phyloP scores from a whole-genome alignment of 805 yeast genomes.

The Nakazawaea molendinolei region DNA sequence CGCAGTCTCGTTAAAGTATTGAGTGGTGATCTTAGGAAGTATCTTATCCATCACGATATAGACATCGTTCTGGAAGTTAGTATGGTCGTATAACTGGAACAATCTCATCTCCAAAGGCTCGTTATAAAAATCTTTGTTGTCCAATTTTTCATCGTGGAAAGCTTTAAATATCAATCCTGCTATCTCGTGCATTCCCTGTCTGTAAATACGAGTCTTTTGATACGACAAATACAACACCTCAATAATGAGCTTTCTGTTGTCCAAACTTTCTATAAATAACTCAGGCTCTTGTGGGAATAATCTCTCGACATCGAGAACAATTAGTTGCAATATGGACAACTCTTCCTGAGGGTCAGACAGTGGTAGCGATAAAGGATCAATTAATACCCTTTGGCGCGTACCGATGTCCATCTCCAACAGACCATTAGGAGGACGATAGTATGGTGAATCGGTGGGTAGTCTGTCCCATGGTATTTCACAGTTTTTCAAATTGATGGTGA shows the following conservation, averaged over 20 bases:
- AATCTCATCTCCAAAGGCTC: slow-evolving; percentile 28
- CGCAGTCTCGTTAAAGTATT: slow-evolving; percentile 30
- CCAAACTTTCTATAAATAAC: slow-evolving; percentile 21
- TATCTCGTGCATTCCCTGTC: slow-evolving; percentile 51
- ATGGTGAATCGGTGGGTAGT: slow-evolving; percentile 19
- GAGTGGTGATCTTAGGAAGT: slow-evolving; percentile 28
- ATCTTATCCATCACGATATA: slow-evolving; percentile 37
- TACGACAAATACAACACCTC: slow-evolving; percentile 43
- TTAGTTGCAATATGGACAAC: slow-evolving; percentile 32
- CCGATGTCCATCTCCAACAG: slow-evolving; percentile 19
- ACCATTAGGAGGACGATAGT: slow-evolving; percentile 15
- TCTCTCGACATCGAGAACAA: slow-evolving; percentile 46
- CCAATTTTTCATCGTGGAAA: slow-evolving; percentile 16
- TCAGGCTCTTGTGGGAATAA: slow-evolving; percentile 37
- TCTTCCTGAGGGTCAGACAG: slow-evolving; percentile 24
- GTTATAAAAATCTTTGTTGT: slow-evolving; percentile 6
- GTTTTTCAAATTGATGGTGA: slow-evolving; percentile 14
- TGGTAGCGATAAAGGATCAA: slow-evolving; percentile 8
- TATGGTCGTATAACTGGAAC: slow-evolving; percentile 30
- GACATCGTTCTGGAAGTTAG: slow-evolving; percentile 33
- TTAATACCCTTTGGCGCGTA: slow-evolving; percentile 1
- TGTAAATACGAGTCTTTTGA: slow-evolving; percentile 38
- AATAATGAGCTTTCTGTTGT: slow-evolving; percentile 26
- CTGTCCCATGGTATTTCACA: slow-evolving; percentile 29
- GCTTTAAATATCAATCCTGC: slow-evolving; percentile 40